Conservation (phyloP, 164 flowering plant species). For the Tetracentron sinense region DNA sequence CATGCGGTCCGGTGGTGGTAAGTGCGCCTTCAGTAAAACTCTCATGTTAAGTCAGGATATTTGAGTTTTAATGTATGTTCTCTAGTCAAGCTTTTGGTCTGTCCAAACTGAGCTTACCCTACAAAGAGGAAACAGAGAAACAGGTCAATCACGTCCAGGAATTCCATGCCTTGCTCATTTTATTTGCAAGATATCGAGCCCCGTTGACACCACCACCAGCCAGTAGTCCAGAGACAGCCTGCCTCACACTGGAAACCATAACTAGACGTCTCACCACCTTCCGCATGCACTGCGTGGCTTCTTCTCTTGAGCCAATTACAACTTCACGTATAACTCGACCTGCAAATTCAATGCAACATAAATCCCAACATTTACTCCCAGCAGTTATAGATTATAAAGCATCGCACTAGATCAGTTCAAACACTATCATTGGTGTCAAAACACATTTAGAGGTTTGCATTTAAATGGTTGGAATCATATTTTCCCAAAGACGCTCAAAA, state of each 20-base stretch:
- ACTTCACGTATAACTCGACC: conserved; percentile 40
- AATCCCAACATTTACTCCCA: background rate
- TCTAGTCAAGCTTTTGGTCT: background rate
- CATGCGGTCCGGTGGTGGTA: no score
- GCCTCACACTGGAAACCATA: conserved; percentile 83
- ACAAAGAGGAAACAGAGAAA: background rate
- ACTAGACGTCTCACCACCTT: conserved; percentile 60
- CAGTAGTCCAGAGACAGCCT: conserved; percentile 79
- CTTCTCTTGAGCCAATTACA: conserved; percentile 51
- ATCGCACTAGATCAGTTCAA: background rate
- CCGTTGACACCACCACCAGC: conserved; percentile 67
- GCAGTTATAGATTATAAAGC: background rate
- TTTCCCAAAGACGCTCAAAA: background rate
- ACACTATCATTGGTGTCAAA: background rate
- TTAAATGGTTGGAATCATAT: background rate
- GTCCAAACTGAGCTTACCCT: background rate
- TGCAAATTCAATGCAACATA: conserved; percentile 15
- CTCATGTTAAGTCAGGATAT: no score
- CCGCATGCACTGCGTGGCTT: conserved; percentile 59
- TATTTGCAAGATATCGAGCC: conserved; percentile 52
- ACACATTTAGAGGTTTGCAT: background rate
- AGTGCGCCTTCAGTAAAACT: no score
- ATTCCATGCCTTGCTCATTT: conserved; percentile 76
- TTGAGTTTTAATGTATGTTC: background rate
- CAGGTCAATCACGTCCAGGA: conserved; percentile 41